Conservation (phyloP, 2,329 filamentous ascomycete species). For the Fusarium sp. region DNA sequence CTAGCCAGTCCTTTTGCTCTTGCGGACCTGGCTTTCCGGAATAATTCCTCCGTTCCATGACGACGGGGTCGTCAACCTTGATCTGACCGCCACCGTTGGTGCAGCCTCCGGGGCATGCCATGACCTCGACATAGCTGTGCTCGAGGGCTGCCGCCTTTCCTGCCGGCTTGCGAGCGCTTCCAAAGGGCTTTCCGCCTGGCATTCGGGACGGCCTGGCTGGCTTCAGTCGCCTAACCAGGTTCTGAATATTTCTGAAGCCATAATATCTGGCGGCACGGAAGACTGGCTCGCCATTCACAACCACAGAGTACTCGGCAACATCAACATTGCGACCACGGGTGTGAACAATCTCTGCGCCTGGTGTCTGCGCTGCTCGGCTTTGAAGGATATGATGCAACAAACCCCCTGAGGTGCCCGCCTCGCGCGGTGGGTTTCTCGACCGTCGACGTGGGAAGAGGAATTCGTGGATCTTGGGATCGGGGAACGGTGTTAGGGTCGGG, state of each 20-base stretch:
- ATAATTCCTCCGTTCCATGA: slow-evolving; percentile 62
- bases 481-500: slow-evolving; percentile 69
- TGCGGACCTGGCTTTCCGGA: slow-evolving; percentile 73
- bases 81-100: slow-evolving; percentile 98
- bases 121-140: slow-evolving; percentile 96
- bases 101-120: slow-evolving; percentile 99
- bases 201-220: slow-evolving; percentile 82
- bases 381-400: slow-evolving; percentile 88
- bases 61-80: slow-evolving; percentile 83
- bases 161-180: slow-evolving; percentile 64
- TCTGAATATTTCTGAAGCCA: slow-evolving; percentile 98
- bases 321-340: slow-evolving; percentile 88
- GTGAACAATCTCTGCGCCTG: slow-evolving; percentile 77
- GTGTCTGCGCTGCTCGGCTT: slow-evolving; percentile 76
- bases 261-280: slow-evolving; percentile 93
- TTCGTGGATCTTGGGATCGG: slow-evolving; percentile 74
- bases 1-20: slow-evolving; percentile 89
- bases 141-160: slow-evolving; percentile 68
- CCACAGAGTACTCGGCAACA: slow-evolving; percentile 86
- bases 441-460: slow-evolving; percentile 78
- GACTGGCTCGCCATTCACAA: slow-evolving; percentile 66
- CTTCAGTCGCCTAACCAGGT: slow-evolving; percentile 91
- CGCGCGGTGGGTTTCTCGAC: slow-evolving; percentile 59
- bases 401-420: slow-evolving; percentile 86
- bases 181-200: slow-evolving; percentile 77